A percentile compares a stretch with the other conserved stretches of the same genome.
These are phyloP conservation scores for Leccinum aurantiacum DNA, from an alignment of 768 basidiomycete genomes.

Conservation along the genomic window DNA sequence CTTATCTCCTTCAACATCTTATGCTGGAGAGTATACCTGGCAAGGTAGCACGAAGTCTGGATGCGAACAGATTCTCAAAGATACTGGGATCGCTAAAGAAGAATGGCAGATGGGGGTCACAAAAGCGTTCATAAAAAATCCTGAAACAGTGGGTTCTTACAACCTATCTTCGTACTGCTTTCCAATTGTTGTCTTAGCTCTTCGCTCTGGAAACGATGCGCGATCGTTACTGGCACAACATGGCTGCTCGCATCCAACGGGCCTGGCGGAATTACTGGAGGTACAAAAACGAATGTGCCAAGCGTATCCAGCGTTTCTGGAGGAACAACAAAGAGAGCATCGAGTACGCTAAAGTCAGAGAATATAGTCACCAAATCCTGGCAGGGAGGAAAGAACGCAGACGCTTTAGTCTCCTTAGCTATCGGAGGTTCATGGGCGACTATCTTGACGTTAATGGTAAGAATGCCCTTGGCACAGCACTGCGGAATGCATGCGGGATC, in stretches of 20 bases:
- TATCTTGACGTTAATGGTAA: slow-evolving; percentile 90
- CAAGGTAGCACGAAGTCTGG: slow-evolving; percentile 85
- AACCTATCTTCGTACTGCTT: not conserved
- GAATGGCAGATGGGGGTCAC: slow-evolving; percentile 99
- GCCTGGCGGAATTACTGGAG: slow-evolving; percentile 96
- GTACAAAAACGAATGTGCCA: slow-evolving; percentile 93
- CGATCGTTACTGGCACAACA: slow-evolving; percentile 99
- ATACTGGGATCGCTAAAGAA: slow-evolving; percentile 93
- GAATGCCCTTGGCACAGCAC: slow-evolving; percentile 71
- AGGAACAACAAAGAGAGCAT: slow-evolving; percentile 95
- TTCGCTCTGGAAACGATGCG: slow-evolving; percentile 99
- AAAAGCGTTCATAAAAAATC: slow-evolving; percentile 99
- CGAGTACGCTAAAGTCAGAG: slow-evolving; percentile 86
- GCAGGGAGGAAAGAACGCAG: slow-evolving; percentile 91
- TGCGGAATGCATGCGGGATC: slow-evolving; percentile 70
- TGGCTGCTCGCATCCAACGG: slow-evolving; percentile 95
- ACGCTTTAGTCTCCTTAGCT: slow-evolving; percentile 90
- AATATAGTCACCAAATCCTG: slow-evolving; percentile 91
- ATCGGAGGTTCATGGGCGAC: slow-evolving; percentile 93
- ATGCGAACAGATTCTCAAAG: slow-evolving; percentile 88
- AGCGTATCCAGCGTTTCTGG: slow-evolving; percentile 97
- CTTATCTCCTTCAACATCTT: slow-evolving; percentile 91
- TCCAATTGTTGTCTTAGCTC: slow-evolving; percentile 50
- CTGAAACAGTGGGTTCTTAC: slow-evolving; percentile 74
- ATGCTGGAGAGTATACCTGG: slow-evolving; percentile 99